Conservation (phyloP, 2,329 filamentous ascomycete species). For the Zalaria sp. region DNA sequence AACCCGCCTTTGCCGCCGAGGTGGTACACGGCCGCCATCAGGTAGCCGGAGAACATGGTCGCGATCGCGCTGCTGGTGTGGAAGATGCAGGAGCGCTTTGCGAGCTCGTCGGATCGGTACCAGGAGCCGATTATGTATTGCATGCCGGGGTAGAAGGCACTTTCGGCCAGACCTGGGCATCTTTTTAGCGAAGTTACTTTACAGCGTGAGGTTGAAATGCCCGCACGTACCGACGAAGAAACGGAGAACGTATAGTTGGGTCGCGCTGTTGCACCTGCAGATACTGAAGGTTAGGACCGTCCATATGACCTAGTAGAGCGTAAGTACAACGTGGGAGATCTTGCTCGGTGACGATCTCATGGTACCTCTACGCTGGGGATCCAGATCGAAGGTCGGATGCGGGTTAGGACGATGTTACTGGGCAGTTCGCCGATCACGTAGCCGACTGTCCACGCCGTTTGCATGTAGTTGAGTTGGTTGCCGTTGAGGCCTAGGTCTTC, state of each 20-base stretch:
- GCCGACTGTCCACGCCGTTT: constrained; percentile 44
- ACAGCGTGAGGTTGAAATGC: background rate
- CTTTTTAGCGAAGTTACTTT: background rate
- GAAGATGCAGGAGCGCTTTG: constrained; percentile 39
- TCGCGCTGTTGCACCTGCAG: constrained; percentile 24
- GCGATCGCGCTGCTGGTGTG: constrained; percentile 32
- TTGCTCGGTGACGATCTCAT: background rate
- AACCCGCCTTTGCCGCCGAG: constrained; percentile 34
- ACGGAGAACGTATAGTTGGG: constrained; percentile 31
- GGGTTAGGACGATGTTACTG: constrained; percentile 37
- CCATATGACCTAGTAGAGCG: constrained; percentile 25
- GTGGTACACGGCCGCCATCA: constrained; percentile 39
- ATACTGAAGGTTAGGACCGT: constrained; percentile 33
- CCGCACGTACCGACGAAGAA: constrained; percentile 33
- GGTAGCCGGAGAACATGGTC: constrained; percentile 36
- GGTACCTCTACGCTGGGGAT: constrained; percentile 31
- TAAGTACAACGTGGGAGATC: background rate
- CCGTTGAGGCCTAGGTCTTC: constrained; percentile 38
- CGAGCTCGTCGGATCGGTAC: constrained; percentile 37
- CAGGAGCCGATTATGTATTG: constrained; percentile 38
- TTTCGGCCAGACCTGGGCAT: constrained; percentile 28
- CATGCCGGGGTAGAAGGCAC: constrained; percentile 38
- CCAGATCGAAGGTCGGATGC: constrained; percentile 32
- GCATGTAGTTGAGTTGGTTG: constrained; percentile 42
- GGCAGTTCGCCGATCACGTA: constrained; percentile 43